Percentiles rank a stretch among this genome's conserved stretches.
Evolutionary conservation across 164 flowering plant genomes (phyloP).

Genomic region (Warburgia ugandensis): DNA sequence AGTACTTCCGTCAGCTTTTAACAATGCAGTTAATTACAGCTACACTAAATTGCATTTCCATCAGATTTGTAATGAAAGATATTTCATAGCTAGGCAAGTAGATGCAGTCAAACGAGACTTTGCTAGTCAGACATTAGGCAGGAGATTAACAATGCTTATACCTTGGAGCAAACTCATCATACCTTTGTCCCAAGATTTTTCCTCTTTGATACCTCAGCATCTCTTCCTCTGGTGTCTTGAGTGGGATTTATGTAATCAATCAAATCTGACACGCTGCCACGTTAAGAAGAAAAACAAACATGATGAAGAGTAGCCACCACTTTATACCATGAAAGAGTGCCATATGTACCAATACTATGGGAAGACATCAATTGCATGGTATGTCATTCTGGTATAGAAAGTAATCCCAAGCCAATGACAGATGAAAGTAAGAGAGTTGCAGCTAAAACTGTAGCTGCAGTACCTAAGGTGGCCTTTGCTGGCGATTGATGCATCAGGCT

Average conservation of each 20-base stretch:
- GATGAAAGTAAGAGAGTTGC: background rate
- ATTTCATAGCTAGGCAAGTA: too few relatives aligned
- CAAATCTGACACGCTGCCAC: slow-evolving; percentile 93
- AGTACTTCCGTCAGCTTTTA: too few relatives aligned
- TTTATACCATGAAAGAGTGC: background rate
- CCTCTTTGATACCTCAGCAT: slow-evolving; percentile 47
- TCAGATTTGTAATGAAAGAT: too few relatives aligned
- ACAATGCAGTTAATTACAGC: too few relatives aligned
- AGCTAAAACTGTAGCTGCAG: background rate
- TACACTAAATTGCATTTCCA: too few relatives aligned
- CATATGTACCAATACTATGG: too few relatives aligned
- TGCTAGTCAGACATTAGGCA: too few relatives aligned
- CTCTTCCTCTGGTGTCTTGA: slow-evolving; percentile 56
- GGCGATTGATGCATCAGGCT: slow-evolving; percentile 99
- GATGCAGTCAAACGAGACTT: too few relatives aligned
- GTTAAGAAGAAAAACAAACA: slow-evolving; percentile 5
- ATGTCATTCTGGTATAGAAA: too few relatives aligned
- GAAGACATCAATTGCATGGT: too few relatives aligned
- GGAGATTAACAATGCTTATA: too few relatives aligned
- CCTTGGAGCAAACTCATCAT: slow-evolving; percentile 6
- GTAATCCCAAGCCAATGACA: too few relatives aligned
- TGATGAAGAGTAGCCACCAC: background rate
- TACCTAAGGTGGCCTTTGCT: slow-evolving; percentile 99
- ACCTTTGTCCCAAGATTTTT: slow-evolving; percentile 65
- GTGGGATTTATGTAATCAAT: slow-evolving; percentile 92